Evolutionary conservation across 225 moss, liverwort and hornwort species (phyloP).

Genomic region (Lunularia cruciata): DNA sequence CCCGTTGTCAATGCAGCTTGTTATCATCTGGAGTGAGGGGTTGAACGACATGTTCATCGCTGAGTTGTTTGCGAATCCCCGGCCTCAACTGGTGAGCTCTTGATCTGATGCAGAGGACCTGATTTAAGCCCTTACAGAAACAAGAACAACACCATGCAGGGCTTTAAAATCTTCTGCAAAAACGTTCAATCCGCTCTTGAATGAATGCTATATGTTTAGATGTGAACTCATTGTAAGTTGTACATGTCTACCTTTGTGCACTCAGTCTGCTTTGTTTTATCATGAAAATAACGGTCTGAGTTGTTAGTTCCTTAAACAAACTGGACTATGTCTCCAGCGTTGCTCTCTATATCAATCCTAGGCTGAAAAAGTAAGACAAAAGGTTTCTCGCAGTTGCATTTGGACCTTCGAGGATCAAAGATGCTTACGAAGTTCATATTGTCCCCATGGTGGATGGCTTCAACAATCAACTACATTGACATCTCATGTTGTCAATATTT

Average conservation of each 20-base stretch:
- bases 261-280: too few relatives aligned
- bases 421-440: conserved; percentile 61
- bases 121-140: too few relatives aligned
- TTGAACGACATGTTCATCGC: conserved; percentile 59
- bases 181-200: too few relatives aligned
- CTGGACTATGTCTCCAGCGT: neutral
- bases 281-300: too few relatives aligned
- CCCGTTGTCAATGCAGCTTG: conserved; percentile 48
- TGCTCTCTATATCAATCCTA: too few relatives aligned
- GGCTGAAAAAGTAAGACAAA: neutral
- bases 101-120: too few relatives aligned
- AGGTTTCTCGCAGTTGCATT: conserved; percentile 40
- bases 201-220: too few relatives aligned
- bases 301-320: too few relatives aligned
- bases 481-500: conserved; percentile 76
- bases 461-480: conserved; percentile 67
- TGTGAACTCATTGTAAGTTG: too few relatives aligned
- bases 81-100: conserved; percentile 71
- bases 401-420: conserved; percentile 74
- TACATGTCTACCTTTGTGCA: too few relatives aligned
- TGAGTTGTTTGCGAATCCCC: conserved; percentile 60
- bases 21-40: conserved; percentile 90
- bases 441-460: conserved; percentile 53
- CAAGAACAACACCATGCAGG: too few relatives aligned
- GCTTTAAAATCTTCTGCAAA: too few relatives aligned